Evolutionary conservation across 2,329 filamentous ascomycete species (phyloP).

Genomic region (Hysterium pulicare): DNA sequence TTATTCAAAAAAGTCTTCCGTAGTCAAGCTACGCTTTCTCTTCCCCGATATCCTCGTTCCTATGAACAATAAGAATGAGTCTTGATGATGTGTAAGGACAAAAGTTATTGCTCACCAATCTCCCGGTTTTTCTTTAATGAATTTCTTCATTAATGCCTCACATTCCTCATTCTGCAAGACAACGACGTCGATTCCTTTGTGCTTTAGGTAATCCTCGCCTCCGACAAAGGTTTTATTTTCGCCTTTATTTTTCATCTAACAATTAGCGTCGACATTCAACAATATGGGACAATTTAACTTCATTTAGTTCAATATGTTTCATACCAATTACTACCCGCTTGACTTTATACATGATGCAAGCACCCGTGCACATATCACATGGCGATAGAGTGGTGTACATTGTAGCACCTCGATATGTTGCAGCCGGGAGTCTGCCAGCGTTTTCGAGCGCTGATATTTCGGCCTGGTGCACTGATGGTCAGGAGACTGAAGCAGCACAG

Average conservation of each 20-base stretch:
- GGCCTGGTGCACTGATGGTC: constrained; percentile 48
- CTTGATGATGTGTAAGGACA: not conserved
- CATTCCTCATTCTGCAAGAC: constrained; percentile 65
- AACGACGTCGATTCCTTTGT: constrained; percentile 69
- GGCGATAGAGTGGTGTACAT: constrained; percentile 81
- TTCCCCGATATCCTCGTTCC: constrained; percentile 40
- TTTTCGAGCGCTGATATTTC: constrained; percentile 75
- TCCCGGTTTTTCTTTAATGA: constrained; percentile 68
- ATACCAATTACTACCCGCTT: constrained; percentile 67
- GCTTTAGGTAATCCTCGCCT: constrained; percentile 66
- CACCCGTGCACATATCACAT: constrained; percentile 79
- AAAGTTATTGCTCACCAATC: constrained; percentile 55
- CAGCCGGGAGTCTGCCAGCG: constrained; percentile 67
- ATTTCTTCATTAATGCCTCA: constrained; percentile 65
- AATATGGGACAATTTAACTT: too few species aligned
- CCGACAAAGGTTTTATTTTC: constrained; percentile 75
- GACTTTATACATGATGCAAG: constrained; percentile 73
- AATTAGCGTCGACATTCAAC: too few species aligned
- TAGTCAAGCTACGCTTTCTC: constrained; percentile 14
- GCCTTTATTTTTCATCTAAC: too few species aligned
- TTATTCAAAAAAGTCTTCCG: too few species aligned
- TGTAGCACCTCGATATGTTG: constrained; percentile 67
- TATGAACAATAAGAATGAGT: constrained; percentile 8
- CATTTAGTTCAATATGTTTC: constrained; percentile 3
- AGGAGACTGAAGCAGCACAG: constrained; percentile 6